phyloP scores from a whole-genome alignment of 345 rosid genomes.

The Noccaea bulbosa region DNA sequence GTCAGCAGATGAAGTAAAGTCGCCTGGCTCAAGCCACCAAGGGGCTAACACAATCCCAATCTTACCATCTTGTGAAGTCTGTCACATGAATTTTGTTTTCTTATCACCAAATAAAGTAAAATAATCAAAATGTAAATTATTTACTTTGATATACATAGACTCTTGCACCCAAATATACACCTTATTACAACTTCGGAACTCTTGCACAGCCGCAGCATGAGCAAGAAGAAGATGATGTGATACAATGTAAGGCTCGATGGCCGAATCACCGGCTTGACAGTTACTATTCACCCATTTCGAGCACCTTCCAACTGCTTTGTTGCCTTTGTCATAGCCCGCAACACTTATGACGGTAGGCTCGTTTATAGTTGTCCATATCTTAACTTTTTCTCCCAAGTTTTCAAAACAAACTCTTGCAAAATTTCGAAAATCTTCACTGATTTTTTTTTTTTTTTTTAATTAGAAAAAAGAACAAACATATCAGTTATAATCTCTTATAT shows the following conservation, averaged over 20 bases:
- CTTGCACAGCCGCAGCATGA: conserved; percentile 41
- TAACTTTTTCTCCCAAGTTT: conserved; percentile 52
- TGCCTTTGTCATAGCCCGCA: conserved; percentile 41
- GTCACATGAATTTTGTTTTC: neutral
- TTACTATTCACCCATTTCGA: conserved; percentile 32
- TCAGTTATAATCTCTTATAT: neutral
- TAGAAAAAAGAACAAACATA: neutral
- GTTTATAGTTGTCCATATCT: conserved; percentile 56
- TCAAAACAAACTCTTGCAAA: conserved; percentile 48
- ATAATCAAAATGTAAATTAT: too few relatives aligned
- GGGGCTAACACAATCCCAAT: conserved; percentile 42
- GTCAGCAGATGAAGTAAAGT: conserved; percentile 26
- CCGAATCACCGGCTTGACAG: conserved; percentile 46
- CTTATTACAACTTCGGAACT: conserved; percentile 38
- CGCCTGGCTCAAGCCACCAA: conserved; percentile 36
- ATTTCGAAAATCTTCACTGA: conserved; percentile 51
- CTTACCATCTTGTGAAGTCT: conserved; percentile 35
- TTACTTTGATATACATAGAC: too few relatives aligned
- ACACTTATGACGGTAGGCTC: conserved; percentile 46
- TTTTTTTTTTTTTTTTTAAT: neutral
- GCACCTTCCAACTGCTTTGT: conserved; percentile 43
- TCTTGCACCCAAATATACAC: neutral
- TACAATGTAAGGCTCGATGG: conserved; percentile 36
- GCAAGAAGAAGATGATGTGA: conserved; percentile 43
- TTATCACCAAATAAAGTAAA: neutral